phyloP scores from a whole-genome alignment of 2,329 filamentous ascomycete species.

The Neofusicoccum laricinum region DNA sequence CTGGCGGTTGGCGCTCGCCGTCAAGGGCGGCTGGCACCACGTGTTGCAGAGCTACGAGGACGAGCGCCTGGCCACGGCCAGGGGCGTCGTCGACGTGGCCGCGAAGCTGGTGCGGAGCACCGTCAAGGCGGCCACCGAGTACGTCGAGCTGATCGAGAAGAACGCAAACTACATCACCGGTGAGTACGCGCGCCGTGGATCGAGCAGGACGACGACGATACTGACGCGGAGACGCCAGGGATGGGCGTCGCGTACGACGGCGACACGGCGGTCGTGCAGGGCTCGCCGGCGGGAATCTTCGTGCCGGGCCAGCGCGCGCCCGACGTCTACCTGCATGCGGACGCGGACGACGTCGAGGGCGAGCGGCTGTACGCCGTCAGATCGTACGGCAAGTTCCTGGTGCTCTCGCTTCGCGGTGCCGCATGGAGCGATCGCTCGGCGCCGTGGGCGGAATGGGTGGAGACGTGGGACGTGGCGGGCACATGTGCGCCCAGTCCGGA shows the following conservation, averaged over 20 bases:
- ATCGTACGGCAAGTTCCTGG: constrained; percentile 15
- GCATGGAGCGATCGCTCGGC: constrained; percentile 4
- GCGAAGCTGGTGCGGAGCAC: constrained; percentile 48
- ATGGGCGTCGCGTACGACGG: constrained; percentile 44
- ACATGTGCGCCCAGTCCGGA: neutral
- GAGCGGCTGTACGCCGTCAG: neutral
- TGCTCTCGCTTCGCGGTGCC: constrained; percentile 2
- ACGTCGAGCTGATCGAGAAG: constrained; percentile 47
- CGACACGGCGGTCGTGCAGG: constrained; percentile 2
- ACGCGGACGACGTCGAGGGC: neutral
- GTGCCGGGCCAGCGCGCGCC: constrained; percentile 10
- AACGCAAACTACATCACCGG: constrained; percentile 51
- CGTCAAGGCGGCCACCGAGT: constrained; percentile 42
- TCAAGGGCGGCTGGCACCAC: neutral
- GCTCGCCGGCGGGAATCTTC: constrained; percentile 12
- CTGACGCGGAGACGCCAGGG: neutral
- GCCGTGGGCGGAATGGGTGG: constrained; percentile 9
- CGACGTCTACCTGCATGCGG: constrained; percentile 10
- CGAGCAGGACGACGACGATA: too few species aligned
- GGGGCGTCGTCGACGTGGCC: constrained; percentile 48
- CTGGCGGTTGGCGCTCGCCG: constrained; percentile 20
- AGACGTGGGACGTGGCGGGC: constrained; percentile 10
- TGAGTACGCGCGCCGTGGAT: constrained; percentile 10
- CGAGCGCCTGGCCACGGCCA: constrained; percentile 44
- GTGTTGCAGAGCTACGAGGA: constrained; percentile 44